Conservation (phyloP, 495 filamentous ascomycete species). For the Penicillium maclennaniae region DNA sequence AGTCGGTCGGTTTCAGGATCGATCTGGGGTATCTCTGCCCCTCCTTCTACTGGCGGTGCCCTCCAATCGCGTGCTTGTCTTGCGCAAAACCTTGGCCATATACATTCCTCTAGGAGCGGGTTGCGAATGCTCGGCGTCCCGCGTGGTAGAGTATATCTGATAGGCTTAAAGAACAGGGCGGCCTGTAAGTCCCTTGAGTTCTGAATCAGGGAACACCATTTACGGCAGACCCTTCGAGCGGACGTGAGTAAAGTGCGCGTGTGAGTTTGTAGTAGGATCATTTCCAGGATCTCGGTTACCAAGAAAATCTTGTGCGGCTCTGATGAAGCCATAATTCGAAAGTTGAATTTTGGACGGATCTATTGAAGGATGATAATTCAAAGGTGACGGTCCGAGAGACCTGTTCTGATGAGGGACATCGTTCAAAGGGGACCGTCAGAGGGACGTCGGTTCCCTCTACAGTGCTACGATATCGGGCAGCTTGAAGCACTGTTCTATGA, state of each 20-base stretch:
- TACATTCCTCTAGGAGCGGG: conserved; percentile 6
- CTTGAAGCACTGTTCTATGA: too few relatives aligned
- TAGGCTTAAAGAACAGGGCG: conserved; percentile 13
- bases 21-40: background rate
- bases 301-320: background rate
- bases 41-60: background rate
- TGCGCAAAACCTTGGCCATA: conserved; percentile 2
- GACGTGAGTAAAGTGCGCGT: conserved; percentile 14
- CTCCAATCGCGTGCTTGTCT: background rate
- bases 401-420: too few relatives aligned
- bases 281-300: conserved; percentile 14
- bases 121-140: conserved; percentile 1
- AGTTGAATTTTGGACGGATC: background rate
- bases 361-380: too few relatives aligned
- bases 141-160: background rate
- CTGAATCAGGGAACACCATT: conserved; percentile 9
- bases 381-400: too few relatives aligned
- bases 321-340: background rate
- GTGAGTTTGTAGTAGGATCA: conserved; percentile 11
- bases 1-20: background rate
- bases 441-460: too few relatives aligned
- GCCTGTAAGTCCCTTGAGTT: conserved; percentile 11
- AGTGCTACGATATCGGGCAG: too few relatives aligned
- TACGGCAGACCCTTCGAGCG: conserved; percentile 15
- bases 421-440: too few relatives aligned